phyloP scores from a whole-genome alignment of 768 basidiomycete genomes.

The Hypholoma fasciculare region DNA sequence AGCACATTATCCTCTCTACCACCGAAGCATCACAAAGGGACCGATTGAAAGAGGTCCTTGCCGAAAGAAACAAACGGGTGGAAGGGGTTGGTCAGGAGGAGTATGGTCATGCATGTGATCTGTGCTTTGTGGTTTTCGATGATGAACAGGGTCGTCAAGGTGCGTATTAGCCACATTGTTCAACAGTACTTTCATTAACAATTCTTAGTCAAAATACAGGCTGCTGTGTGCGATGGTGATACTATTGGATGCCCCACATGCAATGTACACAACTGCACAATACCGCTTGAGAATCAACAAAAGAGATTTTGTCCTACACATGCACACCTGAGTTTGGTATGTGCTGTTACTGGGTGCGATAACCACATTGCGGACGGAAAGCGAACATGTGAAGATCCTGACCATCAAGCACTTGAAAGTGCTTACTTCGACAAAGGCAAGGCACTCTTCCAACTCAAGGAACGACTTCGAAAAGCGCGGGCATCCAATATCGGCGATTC shows the following conservation, averaged over 20 bases:
- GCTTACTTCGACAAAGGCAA: too few relatives aligned
- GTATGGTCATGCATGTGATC: constrained; percentile 25
- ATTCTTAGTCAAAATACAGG: constrained; percentile 9
- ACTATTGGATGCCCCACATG: constrained; percentile 16
- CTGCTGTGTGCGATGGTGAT: constrained; percentile 15
- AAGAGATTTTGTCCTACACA: constrained; percentile 13
- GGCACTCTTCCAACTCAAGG: too few relatives aligned
- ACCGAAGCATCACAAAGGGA: background rate
- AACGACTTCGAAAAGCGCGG: too few relatives aligned
- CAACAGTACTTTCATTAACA: background rate
- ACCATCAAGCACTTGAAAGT: background rate
- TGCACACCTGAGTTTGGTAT: constrained; percentile 5
- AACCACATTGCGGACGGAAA: background rate
- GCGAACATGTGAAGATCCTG: background rate
- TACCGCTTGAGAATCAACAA: constrained; percentile 7
- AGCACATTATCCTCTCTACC: background rate
- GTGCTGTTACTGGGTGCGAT: background rate
- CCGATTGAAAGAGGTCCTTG: background rate
- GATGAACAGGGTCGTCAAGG: constrained; percentile 1
- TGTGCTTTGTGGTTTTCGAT: constrained; percentile 15
- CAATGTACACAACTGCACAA: constrained; percentile 7
- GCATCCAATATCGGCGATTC: too few relatives aligned
- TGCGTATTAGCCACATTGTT: background rate
- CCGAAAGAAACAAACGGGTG: constrained; percentile 21
- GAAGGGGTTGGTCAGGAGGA: constrained; percentile 23